Conservation (phyloP, 1,284 basidiomycete species). For the Marasmius fiardii region DNA sequence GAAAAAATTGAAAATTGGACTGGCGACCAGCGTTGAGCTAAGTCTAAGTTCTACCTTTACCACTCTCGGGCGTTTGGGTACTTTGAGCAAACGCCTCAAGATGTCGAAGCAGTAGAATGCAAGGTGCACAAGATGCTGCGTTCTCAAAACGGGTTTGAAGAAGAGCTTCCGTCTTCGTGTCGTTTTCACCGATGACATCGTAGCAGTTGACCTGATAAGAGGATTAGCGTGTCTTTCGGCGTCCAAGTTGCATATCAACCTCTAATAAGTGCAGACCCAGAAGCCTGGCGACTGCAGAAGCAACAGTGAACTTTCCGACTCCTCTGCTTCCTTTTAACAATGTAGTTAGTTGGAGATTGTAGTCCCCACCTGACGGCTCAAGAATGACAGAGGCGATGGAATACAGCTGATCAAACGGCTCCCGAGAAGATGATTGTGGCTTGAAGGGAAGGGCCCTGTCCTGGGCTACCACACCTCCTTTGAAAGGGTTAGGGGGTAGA, state of each 20-base stretch:
- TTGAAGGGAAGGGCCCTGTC: background rate
- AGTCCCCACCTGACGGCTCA: constrained; percentile 50
- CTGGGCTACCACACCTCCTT: too few relatives aligned
- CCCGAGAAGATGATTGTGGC: constrained; percentile 17
- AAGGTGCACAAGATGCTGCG: constrained; percentile 81
- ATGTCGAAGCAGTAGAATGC: constrained; percentile 80
- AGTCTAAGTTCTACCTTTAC: constrained; percentile 49
- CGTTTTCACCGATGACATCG: constrained; percentile 79
- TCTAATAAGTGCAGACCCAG: constrained; percentile 81
- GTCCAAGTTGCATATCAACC: constrained; percentile 37
- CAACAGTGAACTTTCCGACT: constrained; percentile 68
- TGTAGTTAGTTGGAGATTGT: constrained; percentile 61
- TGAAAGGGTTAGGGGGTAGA: background rate
- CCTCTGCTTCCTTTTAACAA: constrained; percentile 76
- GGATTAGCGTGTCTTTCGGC: background rate
- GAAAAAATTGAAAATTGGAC: background rate
- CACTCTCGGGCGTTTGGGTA: constrained; percentile 63
- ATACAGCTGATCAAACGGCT: constrained; percentile 43
- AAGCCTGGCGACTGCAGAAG: constrained; percentile 53
- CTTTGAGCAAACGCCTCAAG: constrained; percentile 81
- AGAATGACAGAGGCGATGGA: constrained; percentile 55
- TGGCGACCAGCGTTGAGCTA: background rate
- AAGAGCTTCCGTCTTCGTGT: constrained; percentile 75
- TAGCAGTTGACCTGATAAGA: constrained; percentile 79
- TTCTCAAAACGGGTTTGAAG: constrained; percentile 79